A percentile compares a stretch with the other conserved stretches of the same genome.
phyloP scores from a whole-genome alignment of 768 basidiomycete genomes.

The Suillus ampliporus region DNA sequence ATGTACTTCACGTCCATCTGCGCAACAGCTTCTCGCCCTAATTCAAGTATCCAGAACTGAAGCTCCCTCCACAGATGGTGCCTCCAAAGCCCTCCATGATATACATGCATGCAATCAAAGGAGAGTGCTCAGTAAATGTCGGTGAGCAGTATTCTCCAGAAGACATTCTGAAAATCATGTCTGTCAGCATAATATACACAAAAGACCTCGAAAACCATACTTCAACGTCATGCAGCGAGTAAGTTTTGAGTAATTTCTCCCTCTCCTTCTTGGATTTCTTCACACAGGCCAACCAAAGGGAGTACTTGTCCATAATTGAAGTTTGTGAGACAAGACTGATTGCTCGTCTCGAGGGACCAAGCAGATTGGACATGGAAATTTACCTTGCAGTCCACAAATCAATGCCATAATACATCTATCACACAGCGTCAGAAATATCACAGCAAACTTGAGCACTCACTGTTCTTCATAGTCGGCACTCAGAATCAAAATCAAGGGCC shows the following conservation, averaged over 20 bases:
- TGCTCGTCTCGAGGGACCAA: constrained; percentile 11
- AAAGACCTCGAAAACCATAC: background rate
- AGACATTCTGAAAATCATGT: background rate
- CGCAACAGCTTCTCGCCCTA: background rate
- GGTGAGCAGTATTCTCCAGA: background rate
- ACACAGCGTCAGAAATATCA: background rate
- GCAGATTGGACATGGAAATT: constrained; percentile 25
- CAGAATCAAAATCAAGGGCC: constrained; percentile 15
- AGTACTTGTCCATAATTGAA: background rate
- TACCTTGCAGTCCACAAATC: constrained; percentile 16
- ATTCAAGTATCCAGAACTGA: background rate
- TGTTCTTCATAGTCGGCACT: constrained; percentile 22
- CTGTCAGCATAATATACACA: background rate
- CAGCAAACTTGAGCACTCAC: constrained; percentile 10
- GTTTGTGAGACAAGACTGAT: background rate
- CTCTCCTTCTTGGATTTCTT: constrained; percentile 1
- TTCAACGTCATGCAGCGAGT: constrained; percentile 6
- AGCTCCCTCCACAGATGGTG: constrained; percentile 17
- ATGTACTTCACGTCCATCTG: constrained; percentile 1
- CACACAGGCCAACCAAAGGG: background rate
- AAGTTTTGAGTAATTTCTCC: constrained; percentile 6
- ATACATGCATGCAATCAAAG: constrained; percentile 19
- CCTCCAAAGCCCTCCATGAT: constrained; percentile 18
- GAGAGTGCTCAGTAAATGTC: constrained; percentile 16
- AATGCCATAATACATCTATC: constrained; percentile 25